phyloP scores from a whole-genome alignment of 2,329 filamentous ascomycete species.

The Colletotrichum kahawae region DNA sequence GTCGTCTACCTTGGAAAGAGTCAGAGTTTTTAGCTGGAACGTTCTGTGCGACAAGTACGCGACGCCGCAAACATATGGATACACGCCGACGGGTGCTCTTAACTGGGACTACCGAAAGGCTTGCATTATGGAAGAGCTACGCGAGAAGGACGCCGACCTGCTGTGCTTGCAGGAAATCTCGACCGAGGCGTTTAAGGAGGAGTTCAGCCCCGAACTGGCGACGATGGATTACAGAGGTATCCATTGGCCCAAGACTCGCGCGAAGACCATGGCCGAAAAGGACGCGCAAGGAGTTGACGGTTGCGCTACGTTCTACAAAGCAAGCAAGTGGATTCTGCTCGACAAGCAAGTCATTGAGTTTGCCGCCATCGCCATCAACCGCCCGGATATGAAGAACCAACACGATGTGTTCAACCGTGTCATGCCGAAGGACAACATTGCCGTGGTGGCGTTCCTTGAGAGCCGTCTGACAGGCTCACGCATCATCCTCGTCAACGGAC shows the following conservation, averaged over 20 bases:
- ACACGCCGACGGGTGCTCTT: conserved; percentile 82
- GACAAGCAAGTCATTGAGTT: conserved; percentile 97
- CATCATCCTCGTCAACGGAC: conserved; percentile 90
- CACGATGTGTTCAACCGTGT: conserved; percentile 98
- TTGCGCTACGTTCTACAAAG: conserved; percentile 96
- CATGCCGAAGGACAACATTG: conserved; percentile 98
- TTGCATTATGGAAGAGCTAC: conserved; percentile 83
- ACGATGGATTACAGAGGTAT: conserved; percentile 92
- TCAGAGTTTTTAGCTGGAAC: conserved; percentile 93
- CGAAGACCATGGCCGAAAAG: conserved; percentile 89
- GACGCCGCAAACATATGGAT: conserved; percentile 84
- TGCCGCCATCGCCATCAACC: conserved; percentile 87
- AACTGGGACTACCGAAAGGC: conserved; percentile 87
- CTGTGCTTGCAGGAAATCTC: conserved; percentile 94
- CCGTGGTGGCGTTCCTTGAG: conserved; percentile 89
- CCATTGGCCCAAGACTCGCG: conserved; percentile 88
- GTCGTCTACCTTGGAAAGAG: conserved; percentile 65
- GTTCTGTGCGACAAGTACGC: conserved; percentile 94
- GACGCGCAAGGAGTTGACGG: conserved; percentile 92
- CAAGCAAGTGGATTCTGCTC: conserved; percentile 89
- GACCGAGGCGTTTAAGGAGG: conserved; percentile 88
- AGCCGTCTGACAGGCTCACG: conserved; percentile 89
- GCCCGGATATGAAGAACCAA: conserved; percentile 95
- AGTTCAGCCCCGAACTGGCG: conserved; percentile 85
- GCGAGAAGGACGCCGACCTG: conserved; percentile 82